phyloP scores from a whole-genome alignment of 2,329 filamentous ascomycete genomes.

The Tolypocladium nubicola region DNA sequence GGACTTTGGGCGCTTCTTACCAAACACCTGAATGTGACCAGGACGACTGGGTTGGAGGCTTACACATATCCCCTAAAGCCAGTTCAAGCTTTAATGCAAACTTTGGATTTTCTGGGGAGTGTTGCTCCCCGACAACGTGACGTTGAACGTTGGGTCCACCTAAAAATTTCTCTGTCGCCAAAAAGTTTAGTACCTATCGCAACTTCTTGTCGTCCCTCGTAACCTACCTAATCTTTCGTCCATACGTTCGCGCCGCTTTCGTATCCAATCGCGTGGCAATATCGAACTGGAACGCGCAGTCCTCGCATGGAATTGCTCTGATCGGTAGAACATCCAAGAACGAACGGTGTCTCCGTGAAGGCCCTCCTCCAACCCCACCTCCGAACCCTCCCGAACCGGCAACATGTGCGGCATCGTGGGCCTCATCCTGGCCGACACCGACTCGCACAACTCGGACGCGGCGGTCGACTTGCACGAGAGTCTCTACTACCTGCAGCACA shows the following conservation, averaged over 20 bases:
- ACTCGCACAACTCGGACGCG: conserved; percentile 22
- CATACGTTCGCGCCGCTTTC: neutral
- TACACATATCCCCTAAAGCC: neutral
- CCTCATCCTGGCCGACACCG: conserved; percentile 1
- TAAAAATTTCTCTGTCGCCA: too few species aligned
- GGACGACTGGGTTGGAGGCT: neutral
- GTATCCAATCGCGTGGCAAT: neutral
- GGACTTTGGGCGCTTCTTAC: neutral
- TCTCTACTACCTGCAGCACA: conserved; percentile 56
- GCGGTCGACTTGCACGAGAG: conserved; percentile 59
- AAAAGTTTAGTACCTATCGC: too few species aligned
- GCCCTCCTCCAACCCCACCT: neutral
- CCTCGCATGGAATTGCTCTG: neutral
- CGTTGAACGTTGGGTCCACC: too few species aligned
- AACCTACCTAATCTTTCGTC: neutral
- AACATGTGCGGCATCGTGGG: conserved; percentile 2
- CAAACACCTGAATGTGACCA: neutral
- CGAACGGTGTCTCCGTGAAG: neutral
- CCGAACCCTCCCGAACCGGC: neutral
- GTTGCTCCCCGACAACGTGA: too few species aligned
- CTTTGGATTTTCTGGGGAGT: too few species aligned
- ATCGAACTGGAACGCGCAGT: neutral
- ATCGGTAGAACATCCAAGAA: neutral
- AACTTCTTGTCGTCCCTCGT: neutral
- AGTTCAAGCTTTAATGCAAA: too few species aligned